phyloP scores from a whole-genome alignment of 805 yeast species.

The Candida boidinii region DNA sequence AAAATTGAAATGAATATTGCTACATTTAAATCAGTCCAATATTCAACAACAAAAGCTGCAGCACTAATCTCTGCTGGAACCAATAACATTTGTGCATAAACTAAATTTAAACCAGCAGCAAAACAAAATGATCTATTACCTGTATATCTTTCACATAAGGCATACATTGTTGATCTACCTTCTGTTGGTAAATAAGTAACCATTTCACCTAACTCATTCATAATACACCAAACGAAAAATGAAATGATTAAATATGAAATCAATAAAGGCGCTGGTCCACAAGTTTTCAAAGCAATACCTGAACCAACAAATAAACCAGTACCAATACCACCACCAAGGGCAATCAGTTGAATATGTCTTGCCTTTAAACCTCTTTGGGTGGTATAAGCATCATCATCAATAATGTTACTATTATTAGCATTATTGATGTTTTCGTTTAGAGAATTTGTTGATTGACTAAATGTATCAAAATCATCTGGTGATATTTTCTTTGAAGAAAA shows the following conservation, averaged over 20 bases:
- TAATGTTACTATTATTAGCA: no score
- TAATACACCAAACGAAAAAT: conserved; percentile 53
- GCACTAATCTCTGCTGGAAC: conserved; percentile 51
- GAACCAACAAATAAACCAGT: conserved; percentile 46
- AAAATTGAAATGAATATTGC: conserved; percentile 55
- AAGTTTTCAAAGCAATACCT: conserved; percentile 29
- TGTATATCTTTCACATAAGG: conserved; percentile 20
- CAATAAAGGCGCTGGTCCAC: conserved; percentile 31
- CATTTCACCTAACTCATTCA: conserved; percentile 58
- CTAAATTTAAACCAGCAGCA: conserved; percentile 30
- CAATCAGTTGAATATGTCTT: conserved; percentile 54
- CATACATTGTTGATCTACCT: conserved; percentile 32
- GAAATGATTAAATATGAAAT: conserved; percentile 59
- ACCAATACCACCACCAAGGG: conserved; percentile 66
- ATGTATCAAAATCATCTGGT: no score
- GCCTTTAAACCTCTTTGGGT: conserved; percentile 33
- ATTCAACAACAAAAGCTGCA: conserved; percentile 49
- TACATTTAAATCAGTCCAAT: conserved; percentile 47
- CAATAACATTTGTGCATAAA: conserved; percentile 40
- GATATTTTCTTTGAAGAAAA: no score
- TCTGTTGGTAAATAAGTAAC: conserved; percentile 53
- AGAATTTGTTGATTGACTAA: no score
- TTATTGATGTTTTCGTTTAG: no score
- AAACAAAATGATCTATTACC: conserved; percentile 20
- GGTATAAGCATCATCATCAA: conserved; percentile 2